A percentile compares a stretch with the other conserved stretches of the same genome.
Conservation (phyloP, 805 yeast species). For the Barnettozyma sucrosica region DNA sequence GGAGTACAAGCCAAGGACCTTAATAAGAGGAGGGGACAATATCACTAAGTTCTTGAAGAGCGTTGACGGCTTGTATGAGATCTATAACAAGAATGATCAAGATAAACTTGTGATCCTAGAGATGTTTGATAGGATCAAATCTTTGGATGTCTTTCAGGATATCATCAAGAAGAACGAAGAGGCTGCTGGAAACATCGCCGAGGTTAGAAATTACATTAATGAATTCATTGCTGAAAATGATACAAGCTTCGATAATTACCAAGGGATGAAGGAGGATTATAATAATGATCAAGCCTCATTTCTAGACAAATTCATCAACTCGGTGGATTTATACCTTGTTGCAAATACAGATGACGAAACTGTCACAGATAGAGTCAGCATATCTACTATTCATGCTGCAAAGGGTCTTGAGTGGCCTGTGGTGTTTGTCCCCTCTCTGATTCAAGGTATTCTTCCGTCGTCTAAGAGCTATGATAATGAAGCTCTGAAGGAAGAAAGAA, state of each 20-base stretch:
- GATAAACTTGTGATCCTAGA: constrained; percentile 4
- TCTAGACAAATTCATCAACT: constrained; percentile 30
- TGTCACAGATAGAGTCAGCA: constrained; percentile 34
- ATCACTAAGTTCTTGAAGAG: not conserved
- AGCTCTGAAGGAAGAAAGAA: constrained; percentile 64
- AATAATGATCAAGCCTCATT: constrained; percentile 14
- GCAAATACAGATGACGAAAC: constrained; percentile 20
- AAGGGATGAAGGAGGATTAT: not conserved
- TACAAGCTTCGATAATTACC: not conserved
- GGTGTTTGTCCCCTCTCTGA: constrained; percentile 73
- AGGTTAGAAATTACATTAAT: constrained; percentile 33
- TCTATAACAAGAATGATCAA: constrained; percentile 2
- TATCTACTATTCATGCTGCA: constrained; percentile 87
- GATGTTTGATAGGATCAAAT: constrained; percentile 14
- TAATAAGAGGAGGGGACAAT: constrained; percentile 7
- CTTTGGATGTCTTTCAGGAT: constrained; percentile 2
- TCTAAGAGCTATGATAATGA: constrained; percentile 25
- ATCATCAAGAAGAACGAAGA: constrained; percentile 25
- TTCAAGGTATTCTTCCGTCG: constrained; percentile 64
- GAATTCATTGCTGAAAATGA: constrained; percentile 32
- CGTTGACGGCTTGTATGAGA: not conserved
- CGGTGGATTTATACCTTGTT: constrained; percentile 31
- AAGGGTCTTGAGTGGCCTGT: constrained; percentile 96
- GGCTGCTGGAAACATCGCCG: constrained; percentile 32
- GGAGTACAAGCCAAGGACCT: not conserved